phyloP scores from a whole-genome alignment of 495 filamentous ascomycete genomes.

The Neurospora sp. region DNA sequence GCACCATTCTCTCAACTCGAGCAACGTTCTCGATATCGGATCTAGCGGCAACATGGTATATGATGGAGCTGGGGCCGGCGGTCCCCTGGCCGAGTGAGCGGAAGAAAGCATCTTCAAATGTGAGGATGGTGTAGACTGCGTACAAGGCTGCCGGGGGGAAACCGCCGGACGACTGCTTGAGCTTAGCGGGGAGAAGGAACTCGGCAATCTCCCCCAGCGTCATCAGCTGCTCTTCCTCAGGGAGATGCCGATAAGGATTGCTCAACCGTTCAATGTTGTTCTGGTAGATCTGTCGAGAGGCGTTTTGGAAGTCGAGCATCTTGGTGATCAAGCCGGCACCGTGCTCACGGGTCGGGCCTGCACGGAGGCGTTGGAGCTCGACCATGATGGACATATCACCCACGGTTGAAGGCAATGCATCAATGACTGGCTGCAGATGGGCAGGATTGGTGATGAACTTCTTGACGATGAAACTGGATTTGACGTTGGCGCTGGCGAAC shows the following conservation, averaged over 20 bases:
- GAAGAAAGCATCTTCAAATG: conserved; percentile 44
- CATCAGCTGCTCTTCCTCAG: conserved; percentile 41
- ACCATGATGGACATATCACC: conserved; percentile 27
- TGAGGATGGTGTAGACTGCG: conserved; percentile 55
- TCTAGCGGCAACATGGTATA: conserved; percentile 27
- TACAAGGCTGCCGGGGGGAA: conserved; percentile 48
- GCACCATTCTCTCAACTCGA: conserved; percentile 21
- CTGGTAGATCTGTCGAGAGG: conserved; percentile 42
- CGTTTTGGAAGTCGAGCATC: conserved; percentile 41
- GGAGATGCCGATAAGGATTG: conserved; percentile 17
- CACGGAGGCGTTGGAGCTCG: conserved; percentile 31
- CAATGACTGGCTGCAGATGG: conserved; percentile 47
- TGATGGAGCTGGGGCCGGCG: conserved; percentile 25
- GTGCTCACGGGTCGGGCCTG: conserved; percentile 42
- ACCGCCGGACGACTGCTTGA: conserved; percentile 36
- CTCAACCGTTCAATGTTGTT: conserved; percentile 42
- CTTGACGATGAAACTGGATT: conserved; percentile 52
- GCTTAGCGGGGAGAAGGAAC: conserved; percentile 30
- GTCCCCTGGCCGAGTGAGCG: conserved; percentile 20
- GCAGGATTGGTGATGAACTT: conserved; percentile 44
- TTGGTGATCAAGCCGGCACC: conserved; percentile 38
- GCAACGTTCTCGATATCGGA: conserved; percentile 16
- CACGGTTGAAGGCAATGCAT: conserved; percentile 42
- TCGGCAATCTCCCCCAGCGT: conserved; percentile 55
- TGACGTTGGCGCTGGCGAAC: conserved; percentile 40